These are phyloP conservation scores for Psilocybe cyanescens DNA, from an alignment of 768 basidiomycete genomes.

Conservation along the genomic window DNA sequence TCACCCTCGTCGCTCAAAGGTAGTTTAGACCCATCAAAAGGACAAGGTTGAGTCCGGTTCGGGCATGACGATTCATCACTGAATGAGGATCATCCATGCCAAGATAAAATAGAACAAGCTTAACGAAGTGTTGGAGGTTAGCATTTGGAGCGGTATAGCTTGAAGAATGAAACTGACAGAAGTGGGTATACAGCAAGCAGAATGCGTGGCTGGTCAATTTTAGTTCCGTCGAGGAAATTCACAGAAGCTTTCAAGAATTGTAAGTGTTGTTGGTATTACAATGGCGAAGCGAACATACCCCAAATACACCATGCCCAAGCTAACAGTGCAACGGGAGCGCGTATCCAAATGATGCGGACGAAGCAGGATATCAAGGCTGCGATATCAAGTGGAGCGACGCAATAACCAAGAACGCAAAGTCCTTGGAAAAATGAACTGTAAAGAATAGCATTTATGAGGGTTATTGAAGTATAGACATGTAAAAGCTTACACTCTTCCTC, in stretches of 20 bases:
- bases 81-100: constrained; percentile 97
- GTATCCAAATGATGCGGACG: constrained; percentile 82
- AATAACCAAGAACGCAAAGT: constrained; percentile 93
- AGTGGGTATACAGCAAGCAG: constrained; percentile 96
- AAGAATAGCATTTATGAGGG: not conserved
- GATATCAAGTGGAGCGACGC: constrained; percentile 89
- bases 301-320: constrained; percentile 98
- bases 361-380: constrained; percentile 89
- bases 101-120: constrained; percentile 91
- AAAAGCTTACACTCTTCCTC: constrained; percentile 74
- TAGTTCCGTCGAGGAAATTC: constrained; percentile 94
- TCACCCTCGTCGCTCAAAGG: too few relatives aligned
- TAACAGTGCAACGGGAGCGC: constrained; percentile 82
- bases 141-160: constrained; percentile 1
- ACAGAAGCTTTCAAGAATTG: constrained; percentile 67
- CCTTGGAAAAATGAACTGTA: constrained; percentile 93
- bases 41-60: too few relatives aligned
- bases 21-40: too few relatives aligned
- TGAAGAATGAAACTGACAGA: constrained; percentile 54
- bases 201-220: constrained; percentile 88
- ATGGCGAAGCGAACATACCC: constrained; percentile 59
- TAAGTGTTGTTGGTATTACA: not conserved
- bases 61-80: constrained; percentile 41
- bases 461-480: not conserved
- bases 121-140: constrained; percentile 26